A percentile compares a stretch with the other conserved stretches of the same genome.
phyloP scores from a whole-genome alignment of 139 green algal genomes.

The Volvox africanus region DNA sequence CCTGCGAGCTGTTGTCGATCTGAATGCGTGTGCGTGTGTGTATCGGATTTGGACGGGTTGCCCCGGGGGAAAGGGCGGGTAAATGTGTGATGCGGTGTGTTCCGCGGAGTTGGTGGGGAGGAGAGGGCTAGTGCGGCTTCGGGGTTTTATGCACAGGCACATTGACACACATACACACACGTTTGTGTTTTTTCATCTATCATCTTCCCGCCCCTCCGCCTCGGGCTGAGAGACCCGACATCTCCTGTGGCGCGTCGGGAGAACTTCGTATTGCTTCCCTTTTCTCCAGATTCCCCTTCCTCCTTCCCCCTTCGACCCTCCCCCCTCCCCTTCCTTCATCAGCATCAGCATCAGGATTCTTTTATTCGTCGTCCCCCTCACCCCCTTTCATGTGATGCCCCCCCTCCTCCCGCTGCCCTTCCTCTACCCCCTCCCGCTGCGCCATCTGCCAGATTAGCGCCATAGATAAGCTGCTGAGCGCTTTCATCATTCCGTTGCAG shows the following conservation, averaged over 20 bases:
- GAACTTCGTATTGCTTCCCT: too few species aligned
- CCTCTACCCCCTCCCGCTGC: neutral
- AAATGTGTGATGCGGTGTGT: too few species aligned
- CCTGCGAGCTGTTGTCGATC: too few species aligned
- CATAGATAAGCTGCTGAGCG: constrained; percentile 95
- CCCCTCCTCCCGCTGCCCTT: neutral
- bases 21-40: neutral
- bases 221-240: too few species aligned
- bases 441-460: constrained; percentile 61
- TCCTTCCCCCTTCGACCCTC: neutral
- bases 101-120: neutral
- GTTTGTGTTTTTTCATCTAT: too few species aligned
- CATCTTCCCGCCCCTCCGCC: too few species aligned
- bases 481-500: constrained; percentile 97
- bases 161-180: too few species aligned
- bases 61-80: neutral
- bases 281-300: neutral
- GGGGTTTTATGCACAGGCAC: neutral
- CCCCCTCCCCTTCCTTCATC: neutral
- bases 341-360: neutral
- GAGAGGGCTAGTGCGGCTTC: neutral
- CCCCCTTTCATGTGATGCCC: neutral
- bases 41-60: neutral
- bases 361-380: neutral
- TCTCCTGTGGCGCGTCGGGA: too few species aligned